Conservation (phyloP, 257 asterid genomes). For the Solanum etuberosum region DNA sequence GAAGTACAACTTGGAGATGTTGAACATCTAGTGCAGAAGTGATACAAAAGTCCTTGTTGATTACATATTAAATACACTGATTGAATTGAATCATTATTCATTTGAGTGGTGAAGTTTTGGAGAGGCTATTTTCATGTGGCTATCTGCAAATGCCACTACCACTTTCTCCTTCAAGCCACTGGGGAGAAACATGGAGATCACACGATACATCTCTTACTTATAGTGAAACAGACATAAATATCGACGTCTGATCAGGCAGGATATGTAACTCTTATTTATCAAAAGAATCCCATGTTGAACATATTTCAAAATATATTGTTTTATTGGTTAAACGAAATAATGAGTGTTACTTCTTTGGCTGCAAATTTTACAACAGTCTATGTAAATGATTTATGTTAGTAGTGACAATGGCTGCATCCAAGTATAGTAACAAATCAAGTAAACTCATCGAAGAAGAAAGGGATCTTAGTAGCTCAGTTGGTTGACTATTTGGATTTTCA, state of each 20-base stretch:
- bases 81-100: neutral
- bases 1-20: conserved; percentile 66
- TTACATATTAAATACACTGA: neutral
- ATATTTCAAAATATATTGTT: neutral
- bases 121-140: neutral
- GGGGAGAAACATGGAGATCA: neutral
- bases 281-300: neutral
- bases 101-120: neutral
- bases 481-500: too few relatives aligned
- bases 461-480: too few relatives aligned
- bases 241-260: neutral
- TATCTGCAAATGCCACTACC: neutral
- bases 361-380: neutral
- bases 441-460: too few relatives aligned
- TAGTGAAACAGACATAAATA: neutral
- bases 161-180: neutral
- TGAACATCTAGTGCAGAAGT: conserved; percentile 59
- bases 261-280: neutral
- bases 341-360: neutral
- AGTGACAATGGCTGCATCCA: neutral
- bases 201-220: neutral
- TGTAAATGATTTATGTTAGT: neutral
- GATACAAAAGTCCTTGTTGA: neutral
- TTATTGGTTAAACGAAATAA: neutral
- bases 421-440: neutral